These are phyloP conservation scores for Populus deltoides DNA, from an alignment of 345 rosid species.

Conservation along the genomic window DNA sequence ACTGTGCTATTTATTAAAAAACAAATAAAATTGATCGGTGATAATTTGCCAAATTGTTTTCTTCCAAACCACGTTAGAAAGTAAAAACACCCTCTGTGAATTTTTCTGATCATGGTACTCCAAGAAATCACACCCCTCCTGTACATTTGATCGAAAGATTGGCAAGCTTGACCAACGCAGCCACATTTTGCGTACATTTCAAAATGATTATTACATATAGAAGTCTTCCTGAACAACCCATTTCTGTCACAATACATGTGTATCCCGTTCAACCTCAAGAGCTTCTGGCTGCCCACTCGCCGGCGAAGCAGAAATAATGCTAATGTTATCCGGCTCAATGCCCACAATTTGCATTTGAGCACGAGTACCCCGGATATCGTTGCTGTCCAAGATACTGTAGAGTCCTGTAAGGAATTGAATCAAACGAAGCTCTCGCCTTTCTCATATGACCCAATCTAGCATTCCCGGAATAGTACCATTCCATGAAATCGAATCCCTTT, in stretches of 20 bases:
- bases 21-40: too few relatives aligned
- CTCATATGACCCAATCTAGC: conserved; percentile 24
- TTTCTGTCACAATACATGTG: conserved; percentile 21
- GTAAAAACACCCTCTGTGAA: too few relatives aligned
- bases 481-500: conserved; percentile 17
- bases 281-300: conserved; percentile 24
- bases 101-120: conserved; percentile 20
- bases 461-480: conserved; percentile 14
- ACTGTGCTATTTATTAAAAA: too few relatives aligned
- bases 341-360: conserved; percentile 13
- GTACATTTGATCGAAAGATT: conserved; percentile 11
- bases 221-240: conserved; percentile 15
- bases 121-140: conserved; percentile 19
- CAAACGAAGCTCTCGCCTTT: conserved; percentile 13
- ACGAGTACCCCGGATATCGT: conserved; percentile 14
- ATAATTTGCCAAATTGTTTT: too few relatives aligned
- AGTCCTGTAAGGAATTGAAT: conserved; percentile 15
- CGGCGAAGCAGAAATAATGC: conserved; percentile 21
- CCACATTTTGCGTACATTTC: conserved; percentile 27
- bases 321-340: conserved; percentile 22
- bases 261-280: conserved; percentile 24
- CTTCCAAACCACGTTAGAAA: too few relatives aligned
- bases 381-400: conserved; percentile 20
- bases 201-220: conserved; percentile 16
- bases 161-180: conserved; percentile 19